Base-by-base conservation (phyloP, 768 basidiomycete species). In the Trametes cubensis region DNA sequence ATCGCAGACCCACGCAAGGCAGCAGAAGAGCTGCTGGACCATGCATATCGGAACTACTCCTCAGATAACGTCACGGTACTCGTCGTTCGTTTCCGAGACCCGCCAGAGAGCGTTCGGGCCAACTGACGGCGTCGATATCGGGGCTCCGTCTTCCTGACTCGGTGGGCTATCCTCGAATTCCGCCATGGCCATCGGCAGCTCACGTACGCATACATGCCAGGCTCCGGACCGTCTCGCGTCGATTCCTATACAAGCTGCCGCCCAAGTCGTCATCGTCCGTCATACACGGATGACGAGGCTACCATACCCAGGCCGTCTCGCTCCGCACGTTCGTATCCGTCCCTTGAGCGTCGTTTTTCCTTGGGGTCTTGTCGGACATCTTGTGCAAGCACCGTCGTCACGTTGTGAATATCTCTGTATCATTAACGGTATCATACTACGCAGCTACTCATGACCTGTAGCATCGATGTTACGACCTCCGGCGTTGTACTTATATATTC, bases 61-160 rank as follows among this genome's bases (percentile, higher is more conserved):
- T 91, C 90, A 44, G 97, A 99, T 75, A 99, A 99, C 76, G 87
- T 98, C 52, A 95, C 92, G 39, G 90, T 94, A 26, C 74, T 98
- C 57, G 92, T 98, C 56, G 82, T 98, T 34, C 86, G 92, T 51
- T 92, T 96, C 80, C 88, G 87, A 70, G 76, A 76, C 28, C 72
- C 75, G 39, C 66, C 71, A 28, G 67, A 67, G 52, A 63, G 25
- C 52, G 61, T 55, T 39, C 56, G 47, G 25, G 58, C 58, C 17
- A 65, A 62, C 46, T 69, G 53, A 56, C 54, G 58, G 55, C 62
- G 54, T 60, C 58, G 53, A 18, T 60, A n/a, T 55, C 54, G 63
- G 55, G 62, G 62, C 62, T 63, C 62, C 25, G 26, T 28, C 26
- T 42, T 64, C 28, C 20, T 60, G 54, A 49, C 55, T 52, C 58